Evolutionary conservation across 2,329 filamentous ascomycete species (phyloP), one percentile per base, ranked within the genome.

Genomic region (Phoma sp.): DNA sequence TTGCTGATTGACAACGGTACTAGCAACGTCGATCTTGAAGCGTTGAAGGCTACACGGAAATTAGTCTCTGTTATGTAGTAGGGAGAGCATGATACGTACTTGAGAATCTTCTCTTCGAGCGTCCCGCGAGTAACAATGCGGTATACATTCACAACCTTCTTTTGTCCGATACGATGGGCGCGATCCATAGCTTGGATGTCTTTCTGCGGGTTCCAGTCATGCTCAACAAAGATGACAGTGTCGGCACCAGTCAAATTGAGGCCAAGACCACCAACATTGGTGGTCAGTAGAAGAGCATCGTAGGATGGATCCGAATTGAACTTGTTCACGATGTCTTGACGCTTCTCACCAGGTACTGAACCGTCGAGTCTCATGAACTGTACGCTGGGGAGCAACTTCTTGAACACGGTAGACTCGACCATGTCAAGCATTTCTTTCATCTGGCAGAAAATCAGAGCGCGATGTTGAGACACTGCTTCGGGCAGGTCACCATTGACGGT

Each of bases 391-490:
- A 99, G 83, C 77, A 98, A 83, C 68, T 89, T 89, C 74, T 91
- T 91, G 35, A 99, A 79, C 1, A 99, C 95, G 53, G 93, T 93
- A 66, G 89, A 91, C 72, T 98, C 93, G 2, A 99, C 96, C 86
- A 99, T 98, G 75, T 99, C 95, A 23, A 99, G 83, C 96, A 99
- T 99, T 75, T 99, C 95, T 78, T 99, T 99, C 91, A 99, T 97
- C 74, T 99, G 95, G 69, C 95, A 99, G 82, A 99, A 99, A 63
- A 99, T 89, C 25, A 99, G 85, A 0, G 95, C 96, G 39, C 95
- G 90, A 72, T 99, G 95, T 27, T 93, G 95, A 58, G 95, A 96
- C 73, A 99, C 96, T 36, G 93, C 96, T 73, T 91, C 86, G 13
- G 83, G 82, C 10, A 89, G 60, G 41, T 91, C 86, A 44, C 84